Base-by-base conservation (phyloP, 202 grass and related monocot genomes). In the Setaria viridis region DNA sequence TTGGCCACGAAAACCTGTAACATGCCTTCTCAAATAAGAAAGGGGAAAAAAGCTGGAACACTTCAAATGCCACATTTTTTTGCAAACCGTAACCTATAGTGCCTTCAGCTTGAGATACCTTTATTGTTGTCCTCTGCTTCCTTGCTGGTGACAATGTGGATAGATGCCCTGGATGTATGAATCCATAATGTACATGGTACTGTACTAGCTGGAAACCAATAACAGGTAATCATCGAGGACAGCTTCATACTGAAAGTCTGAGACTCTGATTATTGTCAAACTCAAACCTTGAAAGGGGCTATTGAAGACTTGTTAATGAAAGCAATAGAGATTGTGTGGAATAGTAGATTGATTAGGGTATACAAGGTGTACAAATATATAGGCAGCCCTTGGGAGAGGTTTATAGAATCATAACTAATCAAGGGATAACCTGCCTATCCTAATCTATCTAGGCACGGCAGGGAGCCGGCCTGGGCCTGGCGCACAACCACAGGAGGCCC, bases 1-100 rank as follows among this genome's bases (percentile, higher is more conserved):
- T 62, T 48, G n/a, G 10, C 53, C 50, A 67, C 69, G n/a, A 78
- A 78, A 72, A 64, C 21, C 6, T 41, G 46, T 15, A 59, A n/a
- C n/a, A 70, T 12, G 5, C 11, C 16, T 77, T 58, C 11, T 33
- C 30, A 74, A 74, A 54, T 19, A 53, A 74, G 71, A 73, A 73
- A 34, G 25, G 25, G 14, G 13, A 16, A 66, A 86, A 80, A 56
- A 25, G 13, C 10, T 34, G 25, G 9, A 74, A 62, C 42, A 78
- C 37, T 53, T 87, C 43, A 43, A 32, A 30, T 13, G 29, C 9
- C 74, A 0, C 43, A 37, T 29, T 7, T 49, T 50, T 80, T 85
- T 29, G 78, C 17, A 3, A 77, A 88, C 16, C 30, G 75, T 69
- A 68, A 57, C 25, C 29, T 70, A n/a, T 87, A n/a, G 4, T 42